Conservation (phyloP, 75 land plant genomes). For the Cupressus sempervirens region DNA sequence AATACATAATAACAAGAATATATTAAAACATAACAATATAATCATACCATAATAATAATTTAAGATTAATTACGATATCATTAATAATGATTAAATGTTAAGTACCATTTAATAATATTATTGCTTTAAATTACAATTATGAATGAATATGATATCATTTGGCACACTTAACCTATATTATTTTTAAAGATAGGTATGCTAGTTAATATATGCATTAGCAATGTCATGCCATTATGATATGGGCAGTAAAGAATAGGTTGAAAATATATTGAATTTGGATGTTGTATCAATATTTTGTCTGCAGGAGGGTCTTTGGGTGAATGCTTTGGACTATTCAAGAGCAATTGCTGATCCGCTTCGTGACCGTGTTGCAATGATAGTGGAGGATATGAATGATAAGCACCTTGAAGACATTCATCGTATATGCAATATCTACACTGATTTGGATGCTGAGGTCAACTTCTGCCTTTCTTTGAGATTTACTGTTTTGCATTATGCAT, state of each 20-base stretch:
- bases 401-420: constrained; percentile 82
- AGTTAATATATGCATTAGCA: neutral
- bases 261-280: neutral
- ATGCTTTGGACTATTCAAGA: constrained; percentile 54
- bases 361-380: constrained; percentile 63
- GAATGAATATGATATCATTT: no score
- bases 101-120: no score
- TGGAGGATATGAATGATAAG: constrained; percentile 74
- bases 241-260: neutral
- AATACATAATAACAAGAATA: no score
- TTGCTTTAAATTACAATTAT: no score
- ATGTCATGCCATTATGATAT: neutral
- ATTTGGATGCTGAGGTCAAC: constrained; percentile 63
- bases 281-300: neutral
- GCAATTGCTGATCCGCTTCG: constrained; percentile 84
- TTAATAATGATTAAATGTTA: no score
- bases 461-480: constrained; percentile 1
- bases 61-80: no score
- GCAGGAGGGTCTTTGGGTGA: constrained; percentile 76
- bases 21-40: no score
- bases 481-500: neutral
- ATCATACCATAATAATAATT: no score
- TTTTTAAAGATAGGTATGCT: no score
- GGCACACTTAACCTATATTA: no score
- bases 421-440: constrained; percentile 74